A percentile compares a stretch with the other conserved stretches of the same genome.
phyloP scores from a whole-genome alignment of 108 stramenopile genomes.

The Nitzschia sp. region DNA sequence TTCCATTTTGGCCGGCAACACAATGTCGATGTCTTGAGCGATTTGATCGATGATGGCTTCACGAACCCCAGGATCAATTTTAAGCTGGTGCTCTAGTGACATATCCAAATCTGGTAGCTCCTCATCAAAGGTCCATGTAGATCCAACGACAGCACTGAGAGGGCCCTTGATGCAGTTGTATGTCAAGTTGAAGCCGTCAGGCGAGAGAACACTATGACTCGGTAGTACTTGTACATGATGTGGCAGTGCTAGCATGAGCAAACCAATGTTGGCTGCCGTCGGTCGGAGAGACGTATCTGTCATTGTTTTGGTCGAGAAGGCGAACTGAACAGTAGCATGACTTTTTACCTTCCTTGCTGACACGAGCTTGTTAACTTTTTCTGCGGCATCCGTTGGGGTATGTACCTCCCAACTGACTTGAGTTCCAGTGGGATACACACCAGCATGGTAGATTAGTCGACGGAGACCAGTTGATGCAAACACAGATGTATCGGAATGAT shows the following conservation, averaged over 20 bases:
- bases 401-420: constrained; percentile 66
- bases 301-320: constrained; percentile 49
- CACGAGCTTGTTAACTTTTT: background rate
- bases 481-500: constrained; percentile 6
- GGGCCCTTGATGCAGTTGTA: constrained; percentile 76
- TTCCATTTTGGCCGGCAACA: constrained; percentile 53
- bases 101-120: constrained; percentile 54
- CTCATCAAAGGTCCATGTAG: constrained; percentile 72
- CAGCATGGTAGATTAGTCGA: constrained; percentile 76
- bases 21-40: constrained; percentile 53
- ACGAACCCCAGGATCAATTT: constrained; percentile 48
- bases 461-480: constrained; percentile 63
- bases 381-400: constrained; percentile 18
- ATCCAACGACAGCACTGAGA: constrained; percentile 73
- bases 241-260: constrained; percentile 84
- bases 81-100: constrained; percentile 9
- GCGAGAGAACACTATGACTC: constrained; percentile 33
- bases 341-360: constrained; percentile 6
- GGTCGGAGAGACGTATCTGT: constrained; percentile 40
- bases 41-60: constrained; percentile 54
- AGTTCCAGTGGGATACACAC: constrained; percentile 67
- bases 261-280: constrained; percentile 23
- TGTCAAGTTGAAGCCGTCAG: constrained; percentile 57
- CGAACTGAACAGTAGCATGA: constrained; percentile 62
- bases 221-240: constrained; percentile 73